Conservation (phyloP, 1,284 basidiomycete species). For the Austropuccinia psidii region DNA sequence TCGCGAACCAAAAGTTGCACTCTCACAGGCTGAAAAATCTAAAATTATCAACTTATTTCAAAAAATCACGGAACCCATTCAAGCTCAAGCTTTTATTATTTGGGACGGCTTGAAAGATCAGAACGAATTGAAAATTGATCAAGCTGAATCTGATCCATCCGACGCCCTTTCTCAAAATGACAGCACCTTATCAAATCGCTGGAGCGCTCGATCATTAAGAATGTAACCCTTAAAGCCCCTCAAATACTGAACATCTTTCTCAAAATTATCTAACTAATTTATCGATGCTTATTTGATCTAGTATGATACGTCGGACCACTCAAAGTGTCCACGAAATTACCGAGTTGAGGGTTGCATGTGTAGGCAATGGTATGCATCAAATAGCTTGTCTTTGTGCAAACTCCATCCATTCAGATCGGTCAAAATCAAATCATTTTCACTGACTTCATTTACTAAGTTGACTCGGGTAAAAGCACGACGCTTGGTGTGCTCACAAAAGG, state of each 20-base stretch:
- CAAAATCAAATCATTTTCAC: too few species aligned
- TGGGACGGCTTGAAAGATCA: constrained; percentile 22
- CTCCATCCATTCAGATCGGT: not conserved
- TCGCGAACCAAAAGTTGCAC: not conserved
- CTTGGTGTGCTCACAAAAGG: constrained; percentile 55
- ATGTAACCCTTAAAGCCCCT: constrained; percentile 34
- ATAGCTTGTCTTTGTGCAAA: not conserved
- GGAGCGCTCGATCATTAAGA: constrained; percentile 40
- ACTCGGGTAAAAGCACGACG: constrained; percentile 35
- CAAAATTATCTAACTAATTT: not conserved
- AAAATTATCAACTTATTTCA: constrained; percentile 6
- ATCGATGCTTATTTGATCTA: not conserved
- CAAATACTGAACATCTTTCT: not conserved
- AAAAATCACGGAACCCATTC: not conserved
- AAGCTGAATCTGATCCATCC: not conserved
- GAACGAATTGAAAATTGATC: not conserved
- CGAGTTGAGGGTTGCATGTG: constrained; percentile 88
- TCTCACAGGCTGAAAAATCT: constrained; percentile 2
- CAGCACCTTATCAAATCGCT: constrained; percentile 38
- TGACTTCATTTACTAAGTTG: constrained; percentile 29
- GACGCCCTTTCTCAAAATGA: constrained; percentile 36
- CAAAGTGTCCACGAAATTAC: constrained; percentile 47
- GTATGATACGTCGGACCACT: constrained; percentile 39
- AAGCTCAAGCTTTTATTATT: constrained; percentile 12
- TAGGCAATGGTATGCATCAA: constrained; percentile 59